phyloP scores from a whole-genome alignment of 306 rosid species.

The Vigna unguiculata region DNA sequence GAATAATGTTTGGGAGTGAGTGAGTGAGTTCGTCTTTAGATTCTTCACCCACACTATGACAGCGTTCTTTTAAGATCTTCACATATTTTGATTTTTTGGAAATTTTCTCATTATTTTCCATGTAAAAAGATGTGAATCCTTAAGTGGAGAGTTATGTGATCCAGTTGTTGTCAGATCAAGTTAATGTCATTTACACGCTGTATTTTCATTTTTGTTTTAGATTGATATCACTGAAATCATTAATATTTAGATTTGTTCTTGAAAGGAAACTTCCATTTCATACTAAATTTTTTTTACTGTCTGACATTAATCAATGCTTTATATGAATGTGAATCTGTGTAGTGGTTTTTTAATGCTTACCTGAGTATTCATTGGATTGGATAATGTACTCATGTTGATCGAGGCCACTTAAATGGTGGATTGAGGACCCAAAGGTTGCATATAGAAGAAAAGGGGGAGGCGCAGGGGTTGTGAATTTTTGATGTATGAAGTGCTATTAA shows the following conservation, averaged over 20 bases:
- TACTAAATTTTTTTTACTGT: background rate
- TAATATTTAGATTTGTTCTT: background rate
- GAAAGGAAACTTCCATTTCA: background rate
- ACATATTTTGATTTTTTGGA: background rate
- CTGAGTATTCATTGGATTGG: background rate
- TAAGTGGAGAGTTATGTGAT: background rate
- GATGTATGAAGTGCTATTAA: background rate
- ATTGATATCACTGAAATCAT: background rate
- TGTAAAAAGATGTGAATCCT: background rate
- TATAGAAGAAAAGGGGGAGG: background rate
- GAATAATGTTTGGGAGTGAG: slow-evolving; percentile 35
- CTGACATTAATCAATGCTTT: background rate
- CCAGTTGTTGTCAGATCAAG: background rate
- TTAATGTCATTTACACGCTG: background rate
- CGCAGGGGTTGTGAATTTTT: background rate
- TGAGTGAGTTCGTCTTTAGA: background rate
- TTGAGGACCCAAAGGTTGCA: background rate
- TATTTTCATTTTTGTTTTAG: background rate
- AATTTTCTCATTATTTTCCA: background rate
- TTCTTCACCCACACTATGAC: background rate
- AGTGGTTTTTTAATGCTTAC: background rate
- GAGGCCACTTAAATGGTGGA: background rate
- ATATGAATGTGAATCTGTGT: background rate
- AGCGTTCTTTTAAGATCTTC: background rate
- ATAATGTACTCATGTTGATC: background rate